These are phyloP conservation scores for Pholiota microspora DNA, from an alignment of 768 basidiomycete genomes.

Conservation along the genomic window DNA sequence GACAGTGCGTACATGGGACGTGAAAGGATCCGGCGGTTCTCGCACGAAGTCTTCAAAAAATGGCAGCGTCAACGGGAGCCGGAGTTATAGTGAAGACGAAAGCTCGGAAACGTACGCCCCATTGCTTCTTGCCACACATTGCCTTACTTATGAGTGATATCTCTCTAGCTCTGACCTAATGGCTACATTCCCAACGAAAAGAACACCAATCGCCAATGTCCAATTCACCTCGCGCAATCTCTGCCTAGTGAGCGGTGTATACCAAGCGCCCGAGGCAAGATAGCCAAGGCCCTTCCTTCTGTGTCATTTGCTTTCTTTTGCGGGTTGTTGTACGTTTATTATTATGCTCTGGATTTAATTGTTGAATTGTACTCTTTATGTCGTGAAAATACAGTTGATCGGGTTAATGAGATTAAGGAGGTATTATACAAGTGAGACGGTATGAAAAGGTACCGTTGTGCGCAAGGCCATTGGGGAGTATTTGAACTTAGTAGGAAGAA, in stretches of 20 bases:
- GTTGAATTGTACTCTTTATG: constrained; percentile 7
- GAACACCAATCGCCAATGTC: constrained; percentile 88
- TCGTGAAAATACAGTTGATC: neutral
- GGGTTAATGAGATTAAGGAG: neutral
- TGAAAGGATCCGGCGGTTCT: constrained; percentile 72
- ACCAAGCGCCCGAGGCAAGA: constrained; percentile 54
- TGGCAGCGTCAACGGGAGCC: constrained; percentile 33
- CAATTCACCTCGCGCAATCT: constrained; percentile 96
- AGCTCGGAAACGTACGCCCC: constrained; percentile 68
- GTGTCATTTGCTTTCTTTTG: neutral
- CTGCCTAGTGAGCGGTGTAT: constrained; percentile 82
- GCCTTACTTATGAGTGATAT: constrained; percentile 10
- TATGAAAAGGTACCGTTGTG: neutral
- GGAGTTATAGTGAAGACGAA: constrained; percentile 50
- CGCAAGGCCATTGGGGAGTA: too few species aligned
- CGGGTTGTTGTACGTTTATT: constrained; percentile 9
- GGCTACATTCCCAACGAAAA: constrained; percentile 91
- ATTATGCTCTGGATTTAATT: constrained; percentile 5
- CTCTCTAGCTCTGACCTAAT: constrained; percentile 72
- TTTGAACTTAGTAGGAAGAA: too few species aligned
- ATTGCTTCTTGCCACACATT: neutral
- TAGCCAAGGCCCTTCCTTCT: constrained; percentile 8
- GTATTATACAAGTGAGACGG: neutral
- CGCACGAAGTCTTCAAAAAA: constrained; percentile 58
- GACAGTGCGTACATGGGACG: constrained; percentile 99